Evolutionary conservation across 306 rosid species (phyloP), one percentile per base, ranked within the genome.

Genomic region (Glycine soja): DNA sequence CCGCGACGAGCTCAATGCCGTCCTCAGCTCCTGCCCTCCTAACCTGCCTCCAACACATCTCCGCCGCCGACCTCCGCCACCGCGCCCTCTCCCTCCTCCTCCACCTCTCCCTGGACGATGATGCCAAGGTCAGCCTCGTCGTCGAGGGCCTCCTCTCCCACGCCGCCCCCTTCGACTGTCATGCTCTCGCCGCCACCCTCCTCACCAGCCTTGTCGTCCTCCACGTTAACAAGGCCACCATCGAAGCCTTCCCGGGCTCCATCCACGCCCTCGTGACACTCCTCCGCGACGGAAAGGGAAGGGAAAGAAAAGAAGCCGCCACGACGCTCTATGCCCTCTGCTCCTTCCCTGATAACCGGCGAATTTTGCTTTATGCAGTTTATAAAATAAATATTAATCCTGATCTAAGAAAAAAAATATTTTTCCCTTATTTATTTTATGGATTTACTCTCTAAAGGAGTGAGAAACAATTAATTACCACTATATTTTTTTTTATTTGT

Each of bases 241-340:
- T 93, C 64, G 97, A 96, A 18, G 90, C 87, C 0, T 87, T 83
- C 78, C 96, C 97, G 0, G 52, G 50, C 43, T 94, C 91, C 14
- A 83, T 93, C 58, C 77, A 75, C 1, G 79, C 90, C 19, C 85
- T 93, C 38, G 96, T 91, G 24, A 59, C 84, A 13, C 90, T 93
- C 24, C 86, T 93, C 7, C 15, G 85, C 5, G 86, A 82, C 77
- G 97, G 97, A 0, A 88, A 80, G 47, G 84, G 84, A 16, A 87
- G 92, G 4, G 96, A 91, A 84, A 85, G 36, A 89, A 93, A 88
- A 30, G 97, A 93, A 80, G 96, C 94, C 0, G 97, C 97, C 2
- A 93, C 97, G 10, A 96, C 97, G 46, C 94, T 93, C 3, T 90
- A 86, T 66, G 89, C 97, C 2, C 77, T 90, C 38, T 93, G 97